A percentile compares a stretch with the other conserved stretches of the same genome.
Conservation (phyloP, 164 flowering plant species). For the Dillenia suffruticosa region DNA sequence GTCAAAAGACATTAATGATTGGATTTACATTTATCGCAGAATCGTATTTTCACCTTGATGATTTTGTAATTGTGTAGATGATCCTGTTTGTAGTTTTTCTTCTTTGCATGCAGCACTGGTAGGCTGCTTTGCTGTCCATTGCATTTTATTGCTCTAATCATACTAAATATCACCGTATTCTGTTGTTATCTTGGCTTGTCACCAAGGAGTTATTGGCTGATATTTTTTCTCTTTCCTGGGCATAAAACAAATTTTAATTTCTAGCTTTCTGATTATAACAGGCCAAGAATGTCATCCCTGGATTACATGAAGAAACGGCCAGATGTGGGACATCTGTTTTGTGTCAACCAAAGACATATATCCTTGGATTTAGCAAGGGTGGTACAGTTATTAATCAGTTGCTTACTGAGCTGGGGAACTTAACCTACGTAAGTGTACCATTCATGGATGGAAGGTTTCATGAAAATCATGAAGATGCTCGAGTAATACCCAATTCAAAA, state of each 20-base stretch:
- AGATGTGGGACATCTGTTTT: slow-evolving; percentile 15
- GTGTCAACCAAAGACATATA: slow-evolving; percentile 39
- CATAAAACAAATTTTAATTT: background rate
- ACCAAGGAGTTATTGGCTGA: no score
- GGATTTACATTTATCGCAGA: no score
- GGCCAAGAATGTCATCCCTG: slow-evolving; percentile 40
- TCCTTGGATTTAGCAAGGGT: slow-evolving; percentile 93
- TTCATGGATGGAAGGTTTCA: background rate
- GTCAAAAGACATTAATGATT: no score
- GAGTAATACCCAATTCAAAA: slow-evolving; percentile 42
- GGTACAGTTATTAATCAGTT: slow-evolving; percentile 82
- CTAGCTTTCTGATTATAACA: slow-evolving; percentile 18
- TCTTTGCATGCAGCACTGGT: no score
- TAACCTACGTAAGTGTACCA: slow-evolving; percentile 4
- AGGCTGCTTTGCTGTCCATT: no score
- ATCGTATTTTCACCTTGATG: no score
- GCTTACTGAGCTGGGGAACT: slow-evolving; percentile 47
- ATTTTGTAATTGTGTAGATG: no score
- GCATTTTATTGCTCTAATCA: no score
- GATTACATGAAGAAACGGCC: slow-evolving; percentile 15
- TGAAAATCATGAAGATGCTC: slow-evolving; percentile 14
- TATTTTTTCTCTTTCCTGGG: no score
- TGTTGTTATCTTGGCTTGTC: no score
- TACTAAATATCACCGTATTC: no score
- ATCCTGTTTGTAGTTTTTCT: no score